phyloP scores from a whole-genome alignment of 495 filamentous ascomycete genomes.

The Podospora australis region DNA sequence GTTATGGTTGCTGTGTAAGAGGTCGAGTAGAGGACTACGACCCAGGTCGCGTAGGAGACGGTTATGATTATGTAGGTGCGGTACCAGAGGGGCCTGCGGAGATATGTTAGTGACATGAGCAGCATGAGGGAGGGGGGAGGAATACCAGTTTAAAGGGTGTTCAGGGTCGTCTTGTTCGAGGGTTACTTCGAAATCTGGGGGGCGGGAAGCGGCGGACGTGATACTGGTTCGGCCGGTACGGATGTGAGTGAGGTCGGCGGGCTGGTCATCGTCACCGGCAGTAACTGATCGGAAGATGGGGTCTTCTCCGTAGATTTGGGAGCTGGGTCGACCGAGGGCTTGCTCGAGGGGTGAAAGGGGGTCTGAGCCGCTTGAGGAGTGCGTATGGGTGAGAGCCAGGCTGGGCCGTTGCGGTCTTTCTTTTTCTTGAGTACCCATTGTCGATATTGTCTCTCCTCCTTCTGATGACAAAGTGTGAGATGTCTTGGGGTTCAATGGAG shows the following conservation, averaged over 20 bases:
- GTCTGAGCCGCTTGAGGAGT: conserved; percentile 25
- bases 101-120: neutral
- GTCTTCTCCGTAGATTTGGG: neutral
- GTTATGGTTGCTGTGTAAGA: conserved; percentile 67
- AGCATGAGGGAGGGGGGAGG: neutral
- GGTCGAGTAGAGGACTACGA: conserved; percentile 80
- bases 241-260: conserved; percentile 26
- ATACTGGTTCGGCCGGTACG: conserved; percentile 50
- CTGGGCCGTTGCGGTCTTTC: neutral
- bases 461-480: too few relatives aligned
- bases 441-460: too few relatives aligned
- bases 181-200: conserved; percentile 68
- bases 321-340: conserved; percentile 14
- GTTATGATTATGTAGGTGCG: conserved; percentile 54
- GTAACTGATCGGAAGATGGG: neutral
- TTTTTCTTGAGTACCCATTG: too few relatives aligned
- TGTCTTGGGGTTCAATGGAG: too few relatives aligned
- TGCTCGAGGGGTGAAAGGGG: conserved; percentile 30
- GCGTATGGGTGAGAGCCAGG: conserved; percentile 12
- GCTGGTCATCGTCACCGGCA: neutral
- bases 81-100: conserved; percentile 53
- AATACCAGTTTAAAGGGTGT: conserved; percentile 65
- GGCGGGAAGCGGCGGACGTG: conserved; percentile 51
- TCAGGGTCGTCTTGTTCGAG: conserved; percentile 60
- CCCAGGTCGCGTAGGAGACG: conserved; percentile 67